phyloP scores from a whole-genome alignment of 2,329 filamentous ascomycete species.

The Botrytis galanthina region DNA sequence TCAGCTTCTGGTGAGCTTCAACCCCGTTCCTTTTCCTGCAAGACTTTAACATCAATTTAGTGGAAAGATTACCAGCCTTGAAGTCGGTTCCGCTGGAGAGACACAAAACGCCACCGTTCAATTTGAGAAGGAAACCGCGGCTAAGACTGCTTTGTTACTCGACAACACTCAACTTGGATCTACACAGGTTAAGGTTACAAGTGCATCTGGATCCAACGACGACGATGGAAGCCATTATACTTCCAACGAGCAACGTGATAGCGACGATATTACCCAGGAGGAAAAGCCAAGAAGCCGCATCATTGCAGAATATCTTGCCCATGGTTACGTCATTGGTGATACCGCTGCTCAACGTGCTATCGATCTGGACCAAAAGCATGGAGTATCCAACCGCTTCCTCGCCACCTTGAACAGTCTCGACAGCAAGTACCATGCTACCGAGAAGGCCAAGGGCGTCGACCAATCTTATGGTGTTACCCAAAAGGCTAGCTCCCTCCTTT shows the following conservation, averaged over 20 bases:
- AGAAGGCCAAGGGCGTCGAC: slow-evolving; percentile 82
- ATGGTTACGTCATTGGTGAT: slow-evolving; percentile 76
- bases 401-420: slow-evolving; percentile 74
- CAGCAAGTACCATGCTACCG: slow-evolving; percentile 79
- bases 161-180: slow-evolving; percentile 94
- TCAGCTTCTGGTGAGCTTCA: slow-evolving; percentile 81
- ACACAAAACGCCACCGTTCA: slow-evolving; percentile 85
- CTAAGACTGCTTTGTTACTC: slow-evolving; percentile 93
- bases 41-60: slow-evolving; percentile 46
- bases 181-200: slow-evolving; percentile 75
- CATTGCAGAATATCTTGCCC: slow-evolving; percentile 91
- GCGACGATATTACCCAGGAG: slow-evolving; percentile 80
- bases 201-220: slow-evolving; percentile 60
- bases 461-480: slow-evolving; percentile 77
- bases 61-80: slow-evolving; percentile 85
- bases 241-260: slow-evolving; percentile 55
- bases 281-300: slow-evolving; percentile 96
- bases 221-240: slow-evolving; percentile 57
- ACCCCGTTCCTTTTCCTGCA: not conserved
- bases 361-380: slow-evolving; percentile 85
- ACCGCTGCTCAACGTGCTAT: slow-evolving; percentile 78
- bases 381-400: slow-evolving; percentile 78
- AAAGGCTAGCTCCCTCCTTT: slow-evolving; percentile 63
- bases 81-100: slow-evolving; percentile 65
- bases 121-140: slow-evolving; percentile 95